Percentiles rank a stretch among this genome's conserved stretches.
phyloP scores from a whole-genome alignment of 169 alveolate species.

The Babesia gibsoni region DNA sequence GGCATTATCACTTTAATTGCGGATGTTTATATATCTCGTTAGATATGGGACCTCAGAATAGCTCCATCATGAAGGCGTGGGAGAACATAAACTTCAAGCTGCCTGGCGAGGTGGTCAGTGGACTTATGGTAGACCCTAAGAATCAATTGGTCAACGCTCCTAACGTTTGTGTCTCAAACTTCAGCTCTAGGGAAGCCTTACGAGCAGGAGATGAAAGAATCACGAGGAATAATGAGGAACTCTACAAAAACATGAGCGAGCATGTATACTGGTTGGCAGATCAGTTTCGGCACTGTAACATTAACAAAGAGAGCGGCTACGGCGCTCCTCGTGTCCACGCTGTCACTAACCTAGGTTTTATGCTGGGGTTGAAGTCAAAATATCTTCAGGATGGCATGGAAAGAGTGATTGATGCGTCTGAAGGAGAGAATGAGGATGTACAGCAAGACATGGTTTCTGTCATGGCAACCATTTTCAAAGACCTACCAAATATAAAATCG shows the following conservation, averaged over 20 bases:
- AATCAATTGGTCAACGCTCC: neutral
- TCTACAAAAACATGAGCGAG: constrained; percentile 23
- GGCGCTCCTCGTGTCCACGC: constrained; percentile 12
- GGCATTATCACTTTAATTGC: no score
- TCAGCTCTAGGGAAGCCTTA: neutral
- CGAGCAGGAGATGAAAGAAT: neutral
- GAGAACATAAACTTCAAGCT: constrained; percentile 26
- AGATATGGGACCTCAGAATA: no score
- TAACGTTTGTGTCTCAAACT: neutral
- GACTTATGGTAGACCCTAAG: neutral
- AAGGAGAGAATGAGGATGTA: neutral
- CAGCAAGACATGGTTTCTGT: neutral
- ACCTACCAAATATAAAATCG: no score
- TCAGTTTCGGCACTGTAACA: neutral
- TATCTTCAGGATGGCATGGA: neutral
- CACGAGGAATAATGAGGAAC: constrained; percentile 20
- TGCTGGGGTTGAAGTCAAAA: constrained; percentile 30
- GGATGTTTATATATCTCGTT: no score
- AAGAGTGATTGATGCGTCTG: neutral
- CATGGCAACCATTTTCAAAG: neutral
- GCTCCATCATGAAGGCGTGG: no score
- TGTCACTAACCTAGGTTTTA: constrained; percentile 8
- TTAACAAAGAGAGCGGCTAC: constrained; percentile 6
- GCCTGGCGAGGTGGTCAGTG: neutral
- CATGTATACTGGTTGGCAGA: constrained; percentile 48